Conservation (phyloP, 306 rosid genomes). For the Medicago ruthenica region DNA sequence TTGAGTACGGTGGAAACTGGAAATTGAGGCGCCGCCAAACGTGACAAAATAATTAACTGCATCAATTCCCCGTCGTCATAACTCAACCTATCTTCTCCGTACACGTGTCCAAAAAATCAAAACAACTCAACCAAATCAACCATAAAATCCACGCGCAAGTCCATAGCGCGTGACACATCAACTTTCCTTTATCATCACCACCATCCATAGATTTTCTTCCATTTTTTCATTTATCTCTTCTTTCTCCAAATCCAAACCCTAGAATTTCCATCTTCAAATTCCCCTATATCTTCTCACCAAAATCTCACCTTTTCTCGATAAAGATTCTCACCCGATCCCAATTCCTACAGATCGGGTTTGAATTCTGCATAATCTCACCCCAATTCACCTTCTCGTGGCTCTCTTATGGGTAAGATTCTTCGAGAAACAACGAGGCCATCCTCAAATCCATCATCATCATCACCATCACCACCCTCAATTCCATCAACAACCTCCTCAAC, state of each 20-base stretch:
- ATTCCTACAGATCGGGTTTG: slow-evolving; percentile 43
- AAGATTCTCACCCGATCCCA: slow-evolving; percentile 20
- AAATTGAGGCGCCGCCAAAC: too few relatives aligned
- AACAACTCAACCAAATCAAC: too few relatives aligned
- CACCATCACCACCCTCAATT: slow-evolving; percentile 44
- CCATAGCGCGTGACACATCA: too few relatives aligned
- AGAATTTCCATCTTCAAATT: slow-evolving; percentile 45
- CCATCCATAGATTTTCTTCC: background rate
- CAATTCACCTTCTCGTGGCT: slow-evolving; percentile 37
- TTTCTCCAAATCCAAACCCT: slow-evolving; percentile 43
- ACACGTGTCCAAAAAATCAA: too few relatives aligned
- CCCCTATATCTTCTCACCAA: slow-evolving; percentile 59
- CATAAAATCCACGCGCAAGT: too few relatives aligned
- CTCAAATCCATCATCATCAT: slow-evolving; percentile 46
- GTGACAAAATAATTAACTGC: too few relatives aligned
- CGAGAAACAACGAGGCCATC: slow-evolving; percentile 66
- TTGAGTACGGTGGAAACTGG: too few relatives aligned
- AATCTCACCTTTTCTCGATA: slow-evolving; percentile 34
- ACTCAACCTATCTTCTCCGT: too few relatives aligned
- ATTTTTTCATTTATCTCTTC: background rate
- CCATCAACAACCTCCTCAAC: slow-evolving; percentile 71
- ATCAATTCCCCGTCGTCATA: too few relatives aligned
- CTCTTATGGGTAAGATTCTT: slow-evolving; percentile 75
- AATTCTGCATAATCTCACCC: background rate
- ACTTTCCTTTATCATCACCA: slow-evolving; percentile 5